Evolutionary conservation across 1,284 basidiomycete species (phyloP).

Genomic region (Takashimella tepidaria): DNA sequence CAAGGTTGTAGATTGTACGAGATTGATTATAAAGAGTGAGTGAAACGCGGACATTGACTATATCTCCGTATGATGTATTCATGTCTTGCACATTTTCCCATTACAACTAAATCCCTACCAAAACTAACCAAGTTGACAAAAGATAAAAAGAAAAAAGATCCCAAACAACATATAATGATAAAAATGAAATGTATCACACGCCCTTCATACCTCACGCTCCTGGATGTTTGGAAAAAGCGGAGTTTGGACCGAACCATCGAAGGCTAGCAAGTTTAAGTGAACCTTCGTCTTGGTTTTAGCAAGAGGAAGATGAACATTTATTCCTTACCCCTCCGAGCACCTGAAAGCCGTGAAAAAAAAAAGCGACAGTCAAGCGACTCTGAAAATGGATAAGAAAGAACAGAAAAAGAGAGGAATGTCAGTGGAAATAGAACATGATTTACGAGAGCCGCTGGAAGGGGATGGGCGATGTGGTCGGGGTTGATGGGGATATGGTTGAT

Average conservation of each 20-base stretch:
- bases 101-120: no score
- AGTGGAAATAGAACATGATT: no score
- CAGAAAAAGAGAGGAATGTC: neutral
- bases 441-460: no score
- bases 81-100: no score
- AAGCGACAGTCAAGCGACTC: slow-evolving; percentile 35
- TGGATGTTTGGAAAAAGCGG: neutral
- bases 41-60: no score
- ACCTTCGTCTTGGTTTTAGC: slow-evolving; percentile 24
- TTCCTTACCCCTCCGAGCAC: slow-evolving; percentile 38
- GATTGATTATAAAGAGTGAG: no score
- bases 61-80: no score
- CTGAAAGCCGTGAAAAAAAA: slow-evolving; percentile 28
- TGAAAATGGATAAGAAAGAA: slow-evolving; percentile 5
- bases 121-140: no score
- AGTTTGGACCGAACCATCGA: slow-evolving; percentile 20
- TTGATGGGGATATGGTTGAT: no score
- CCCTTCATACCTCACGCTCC: slow-evolving; percentile 12
- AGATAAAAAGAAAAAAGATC: no score
- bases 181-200: slow-evolving; percentile 14
- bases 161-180: no score
- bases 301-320: slow-evolving; percentile 28
- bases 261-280: slow-evolving; percentile 27
- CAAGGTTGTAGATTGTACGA: no score
- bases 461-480: neutral